phyloP scores from a whole-genome alignment of 345 rosid genomes.

The Triadica sebifera region DNA sequence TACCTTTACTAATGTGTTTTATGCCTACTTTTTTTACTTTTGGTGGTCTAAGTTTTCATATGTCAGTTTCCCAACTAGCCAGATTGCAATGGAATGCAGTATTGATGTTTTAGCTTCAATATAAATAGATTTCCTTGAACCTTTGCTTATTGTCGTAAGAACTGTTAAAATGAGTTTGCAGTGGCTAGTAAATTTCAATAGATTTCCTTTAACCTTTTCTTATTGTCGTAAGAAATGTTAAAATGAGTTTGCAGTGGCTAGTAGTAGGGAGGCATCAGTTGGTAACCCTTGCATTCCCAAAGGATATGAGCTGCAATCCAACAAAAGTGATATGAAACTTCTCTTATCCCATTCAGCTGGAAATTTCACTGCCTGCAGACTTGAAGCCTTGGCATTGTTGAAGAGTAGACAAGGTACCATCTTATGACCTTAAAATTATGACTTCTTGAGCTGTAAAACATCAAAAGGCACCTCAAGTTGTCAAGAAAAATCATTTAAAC shows the following conservation, averaged over 20 bases:
- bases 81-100: constrained; percentile 2
- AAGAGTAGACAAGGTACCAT: constrained; percentile 34
- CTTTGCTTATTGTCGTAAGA: background rate
- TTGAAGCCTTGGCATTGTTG: constrained; percentile 36
- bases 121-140: constrained; percentile 8
- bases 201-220: constrained; percentile 9
- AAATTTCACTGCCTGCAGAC: constrained; percentile 45
- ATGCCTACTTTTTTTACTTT: background rate
- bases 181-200: constrained; percentile 18
- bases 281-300: constrained; percentile 43
- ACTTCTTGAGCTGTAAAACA: too few species aligned
- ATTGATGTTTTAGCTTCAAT: background rate
- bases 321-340: constrained; percentile 21
- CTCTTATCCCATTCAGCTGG: constrained; percentile 33
- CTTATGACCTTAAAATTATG: background rate
- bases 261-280: constrained; percentile 3
- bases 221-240: background rate
- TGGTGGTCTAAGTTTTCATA: background rate
- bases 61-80: background rate
- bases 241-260: constrained; percentile 27
- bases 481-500: too few species aligned
- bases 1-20: background rate
- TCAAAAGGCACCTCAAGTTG: too few species aligned
- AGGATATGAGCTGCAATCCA: constrained; percentile 31
- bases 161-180: constrained; percentile 16